Evolutionary conservation across 2,329 filamentous ascomycete species (phyloP).

Genomic region (Cladosporium velox): DNA sequence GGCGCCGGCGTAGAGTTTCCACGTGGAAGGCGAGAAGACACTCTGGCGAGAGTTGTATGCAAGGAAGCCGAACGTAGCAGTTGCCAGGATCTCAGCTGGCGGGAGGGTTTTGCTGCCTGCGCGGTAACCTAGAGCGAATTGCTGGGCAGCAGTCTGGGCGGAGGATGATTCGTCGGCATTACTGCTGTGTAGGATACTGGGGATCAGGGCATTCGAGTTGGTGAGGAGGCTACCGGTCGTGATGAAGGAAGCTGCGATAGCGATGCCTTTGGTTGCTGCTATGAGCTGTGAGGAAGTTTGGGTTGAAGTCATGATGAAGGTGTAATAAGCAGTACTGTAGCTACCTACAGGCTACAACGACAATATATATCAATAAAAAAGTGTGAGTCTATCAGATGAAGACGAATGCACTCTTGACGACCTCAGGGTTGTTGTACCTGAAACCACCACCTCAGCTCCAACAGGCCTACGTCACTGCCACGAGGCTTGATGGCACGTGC

Average conservation of each 20-base stretch:
- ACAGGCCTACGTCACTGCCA: constrained; percentile 5
- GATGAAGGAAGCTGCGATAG: constrained; percentile 60
- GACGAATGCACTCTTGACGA: constrained; percentile 2
- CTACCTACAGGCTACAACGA: neutral
- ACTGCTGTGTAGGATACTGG: constrained; percentile 20
- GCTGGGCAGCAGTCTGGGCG: constrained; percentile 23
- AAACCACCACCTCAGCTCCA: neutral
- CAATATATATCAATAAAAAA: neutral
- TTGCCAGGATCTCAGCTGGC: constrained; percentile 22
- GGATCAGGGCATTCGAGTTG: constrained; percentile 53
- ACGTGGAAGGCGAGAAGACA: constrained; percentile 1
- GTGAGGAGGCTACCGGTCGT: constrained; percentile 63
- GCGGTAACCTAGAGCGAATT: constrained; percentile 22
- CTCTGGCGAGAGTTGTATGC: constrained; percentile 19
- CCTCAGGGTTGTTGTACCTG: constrained; percentile 2
- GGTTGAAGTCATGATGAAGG: constrained; percentile 8
- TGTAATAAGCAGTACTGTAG: neutral
- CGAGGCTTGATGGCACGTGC: constrained; percentile 4
- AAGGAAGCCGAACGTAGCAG: constrained; percentile 22
- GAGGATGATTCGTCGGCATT: constrained; percentile 20
- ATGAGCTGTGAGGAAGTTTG: constrained; percentile 12
- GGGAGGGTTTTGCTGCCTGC: constrained; percentile 20
- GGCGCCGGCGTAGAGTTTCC: constrained; percentile 24
- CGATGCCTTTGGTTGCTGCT: constrained; percentile 25
- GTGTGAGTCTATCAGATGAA: neutral